Conservation (phyloP, 1,139 yeast genomes). For the Nematodospora anomalae region DNA sequence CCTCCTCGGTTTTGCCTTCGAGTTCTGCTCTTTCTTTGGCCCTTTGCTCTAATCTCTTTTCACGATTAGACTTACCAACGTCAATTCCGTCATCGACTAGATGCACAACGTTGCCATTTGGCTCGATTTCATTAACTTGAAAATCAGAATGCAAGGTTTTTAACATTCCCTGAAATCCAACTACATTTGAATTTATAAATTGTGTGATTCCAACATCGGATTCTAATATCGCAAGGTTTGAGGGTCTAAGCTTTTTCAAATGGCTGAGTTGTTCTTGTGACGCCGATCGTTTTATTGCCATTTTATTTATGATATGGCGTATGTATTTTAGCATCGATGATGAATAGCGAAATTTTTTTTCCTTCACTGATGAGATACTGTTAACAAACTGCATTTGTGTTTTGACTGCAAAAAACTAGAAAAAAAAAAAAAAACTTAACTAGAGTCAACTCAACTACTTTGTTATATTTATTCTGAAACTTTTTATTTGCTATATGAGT, state of each 20-base stretch:
- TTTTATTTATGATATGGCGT: conserved; percentile 7
- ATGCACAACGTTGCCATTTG: conserved; percentile 69
- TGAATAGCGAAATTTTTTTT: background rate
- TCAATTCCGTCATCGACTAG: conserved; percentile 72
- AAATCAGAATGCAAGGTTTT: conserved; percentile 95
- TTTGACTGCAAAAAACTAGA: background rate
- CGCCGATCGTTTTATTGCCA: conserved; percentile 11
- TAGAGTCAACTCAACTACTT: no score
- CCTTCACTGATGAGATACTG: background rate
- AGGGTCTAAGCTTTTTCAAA: conserved; percentile 13
- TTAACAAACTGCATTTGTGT: background rate
- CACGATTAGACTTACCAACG: conserved; percentile 49
- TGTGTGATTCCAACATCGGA: conserved; percentile 73
- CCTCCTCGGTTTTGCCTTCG: conserved; percentile 36
- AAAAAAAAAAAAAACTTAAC: no score
- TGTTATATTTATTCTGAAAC: no score
- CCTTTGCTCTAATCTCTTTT: conserved; percentile 48
- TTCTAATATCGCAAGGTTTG: conserved; percentile 54
- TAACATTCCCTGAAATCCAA: conserved; percentile 75
- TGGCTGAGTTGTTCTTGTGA: conserved; percentile 3
- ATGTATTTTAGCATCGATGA: conserved; percentile 7
- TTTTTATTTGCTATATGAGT: background rate
- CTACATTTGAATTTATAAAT: conserved; percentile 52
- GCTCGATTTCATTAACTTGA: conserved; percentile 82
- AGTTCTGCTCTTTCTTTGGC: conserved; percentile 37